phyloP scores from a whole-genome alignment of 768 basidiomycete species.

The Xanthoconium purpureum region DNA sequence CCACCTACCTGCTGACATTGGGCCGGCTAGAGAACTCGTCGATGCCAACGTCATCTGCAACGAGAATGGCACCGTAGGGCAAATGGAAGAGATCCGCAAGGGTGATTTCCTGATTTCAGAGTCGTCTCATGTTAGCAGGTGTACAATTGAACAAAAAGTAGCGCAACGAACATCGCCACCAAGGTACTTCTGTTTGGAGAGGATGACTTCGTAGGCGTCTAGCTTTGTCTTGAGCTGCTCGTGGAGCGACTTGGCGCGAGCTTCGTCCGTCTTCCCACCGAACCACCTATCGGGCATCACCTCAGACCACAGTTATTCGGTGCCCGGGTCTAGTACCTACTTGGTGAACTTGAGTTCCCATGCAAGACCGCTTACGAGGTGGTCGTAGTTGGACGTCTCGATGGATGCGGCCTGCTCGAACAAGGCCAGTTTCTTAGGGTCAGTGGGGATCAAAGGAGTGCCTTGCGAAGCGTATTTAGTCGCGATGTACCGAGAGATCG shows the following conservation, averaged over 20 bases:
- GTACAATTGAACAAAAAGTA: background rate
- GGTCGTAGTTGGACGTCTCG: conserved; percentile 53
- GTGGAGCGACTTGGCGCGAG: conserved; percentile 23
- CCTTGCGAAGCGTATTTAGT: conserved; percentile 38
- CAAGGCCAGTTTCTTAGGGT: conserved; percentile 36
- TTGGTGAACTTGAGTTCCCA: conserved; percentile 45
- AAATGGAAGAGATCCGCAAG: conserved; percentile 23
- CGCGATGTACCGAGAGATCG: conserved; percentile 41
- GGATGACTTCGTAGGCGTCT: conserved; percentile 33
- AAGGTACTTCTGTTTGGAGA: conserved; percentile 34
- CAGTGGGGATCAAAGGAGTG: conserved; percentile 34
- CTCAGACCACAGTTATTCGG: background rate
- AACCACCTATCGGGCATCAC: conserved; percentile 8
- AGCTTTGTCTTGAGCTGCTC: conserved; percentile 32
- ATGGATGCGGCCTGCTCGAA: conserved; percentile 52
- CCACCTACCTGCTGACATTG: conserved; percentile 18
- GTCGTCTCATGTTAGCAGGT: background rate
- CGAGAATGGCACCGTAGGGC: conserved; percentile 14
- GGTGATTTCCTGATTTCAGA: conserved; percentile 11
- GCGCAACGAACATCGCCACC: conserved; percentile 31
- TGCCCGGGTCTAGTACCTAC: conserved; percentile 29
- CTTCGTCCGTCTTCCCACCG: conserved; percentile 32
- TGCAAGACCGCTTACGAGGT: conserved; percentile 38
- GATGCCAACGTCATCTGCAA: background rate
- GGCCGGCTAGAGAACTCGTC: conserved; percentile 17